Evolutionary conservation across 495 filamentous ascomycete genomes (phyloP).

Genomic region (Penicillium canariense): DNA sequence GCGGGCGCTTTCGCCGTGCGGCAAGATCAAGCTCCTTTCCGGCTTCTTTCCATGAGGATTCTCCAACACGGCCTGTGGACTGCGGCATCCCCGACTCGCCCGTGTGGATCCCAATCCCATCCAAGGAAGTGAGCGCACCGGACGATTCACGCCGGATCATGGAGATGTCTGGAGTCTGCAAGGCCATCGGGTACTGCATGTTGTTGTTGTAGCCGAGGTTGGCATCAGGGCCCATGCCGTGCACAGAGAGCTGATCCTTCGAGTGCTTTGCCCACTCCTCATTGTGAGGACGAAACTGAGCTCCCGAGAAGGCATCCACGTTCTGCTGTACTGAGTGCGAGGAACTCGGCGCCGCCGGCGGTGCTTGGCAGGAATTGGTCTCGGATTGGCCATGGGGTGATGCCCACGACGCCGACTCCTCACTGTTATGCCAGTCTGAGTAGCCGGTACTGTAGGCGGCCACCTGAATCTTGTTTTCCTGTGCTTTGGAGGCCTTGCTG

Average conservation of each 20-base stretch:
- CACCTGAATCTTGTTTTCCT: slow-evolving; percentile 18
- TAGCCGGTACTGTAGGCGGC: slow-evolving; percentile 23
- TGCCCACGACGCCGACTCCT: slow-evolving; percentile 35
- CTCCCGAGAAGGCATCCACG: slow-evolving; percentile 16
- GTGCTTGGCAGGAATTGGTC: slow-evolving; percentile 19
- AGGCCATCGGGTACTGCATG: slow-evolving; percentile 32
- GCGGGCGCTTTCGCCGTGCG: slow-evolving; percentile 51
- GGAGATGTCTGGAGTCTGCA: slow-evolving; percentile 36
- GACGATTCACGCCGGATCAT: slow-evolving; percentile 41
- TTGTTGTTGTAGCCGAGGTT: slow-evolving; percentile 30
- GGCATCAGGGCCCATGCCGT: slow-evolving; percentile 25
- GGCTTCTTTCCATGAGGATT: slow-evolving; percentile 37
- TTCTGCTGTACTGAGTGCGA: slow-evolving; percentile 19
- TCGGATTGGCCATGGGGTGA: slow-evolving; percentile 30
- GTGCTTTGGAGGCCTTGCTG: slow-evolving; percentile 8
- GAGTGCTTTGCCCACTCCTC: slow-evolving; percentile 33
- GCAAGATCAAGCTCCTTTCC: slow-evolving; percentile 52
- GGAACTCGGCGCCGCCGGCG: slow-evolving; percentile 21
- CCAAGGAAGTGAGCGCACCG: slow-evolving; percentile 39
- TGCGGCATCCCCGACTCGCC: slow-evolving; percentile 25
- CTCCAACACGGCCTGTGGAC: slow-evolving; percentile 26
- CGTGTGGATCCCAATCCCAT: slow-evolving; percentile 42
- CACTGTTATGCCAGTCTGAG: slow-evolving; percentile 34
- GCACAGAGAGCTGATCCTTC: slow-evolving; percentile 22
- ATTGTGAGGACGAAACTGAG: slow-evolving; percentile 17